Conservation (phyloP, 169 alveolate genomes). For the Plasmodium billcollinsi region DNA sequence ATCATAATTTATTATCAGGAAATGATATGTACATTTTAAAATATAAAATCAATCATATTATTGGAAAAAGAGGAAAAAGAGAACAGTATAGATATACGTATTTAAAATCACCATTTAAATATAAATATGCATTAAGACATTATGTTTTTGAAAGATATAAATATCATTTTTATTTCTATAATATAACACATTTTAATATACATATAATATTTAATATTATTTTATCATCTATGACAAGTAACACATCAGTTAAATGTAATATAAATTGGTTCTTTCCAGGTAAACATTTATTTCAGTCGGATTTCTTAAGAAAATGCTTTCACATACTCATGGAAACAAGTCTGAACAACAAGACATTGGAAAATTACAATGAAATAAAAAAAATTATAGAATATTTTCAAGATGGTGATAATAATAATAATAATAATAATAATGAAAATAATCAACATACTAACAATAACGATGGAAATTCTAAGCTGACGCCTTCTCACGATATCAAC, state of each 20-base stretch:
- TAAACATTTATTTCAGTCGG: conserved; percentile 32
- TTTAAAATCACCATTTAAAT: conserved; percentile 84
- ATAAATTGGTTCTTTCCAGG: conserved; percentile 70
- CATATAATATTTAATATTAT: conserved; percentile 55
- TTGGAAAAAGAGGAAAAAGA: conserved; percentile 73
- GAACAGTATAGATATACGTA: conserved; percentile 86
- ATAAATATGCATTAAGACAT: conserved; percentile 85
- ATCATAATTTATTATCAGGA: neutral
- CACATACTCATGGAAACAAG: neutral
- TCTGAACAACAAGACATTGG: neutral
- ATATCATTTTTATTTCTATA: conserved; percentile 77
- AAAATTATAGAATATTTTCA: too few species aligned
- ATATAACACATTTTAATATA: conserved; percentile 78
- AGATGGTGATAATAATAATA: neutral
- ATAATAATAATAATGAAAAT: neutral
- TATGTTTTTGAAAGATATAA: conserved; percentile 86
- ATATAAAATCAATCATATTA: conserved; percentile 29
- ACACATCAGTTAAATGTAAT: conserved; percentile 58
- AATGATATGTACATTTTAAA: conserved; percentile 20
- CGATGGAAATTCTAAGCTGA: neutral
- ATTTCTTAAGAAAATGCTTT: conserved; percentile 30
- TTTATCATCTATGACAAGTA: conserved; percentile 70
- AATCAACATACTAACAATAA: conserved; percentile 5
- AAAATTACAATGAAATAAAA: neutral
- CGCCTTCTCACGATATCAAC: neutral